Evolutionary conservation across 1,284 basidiomycete species (phyloP).

Genomic region (Ceratobasidium sp.): DNA sequence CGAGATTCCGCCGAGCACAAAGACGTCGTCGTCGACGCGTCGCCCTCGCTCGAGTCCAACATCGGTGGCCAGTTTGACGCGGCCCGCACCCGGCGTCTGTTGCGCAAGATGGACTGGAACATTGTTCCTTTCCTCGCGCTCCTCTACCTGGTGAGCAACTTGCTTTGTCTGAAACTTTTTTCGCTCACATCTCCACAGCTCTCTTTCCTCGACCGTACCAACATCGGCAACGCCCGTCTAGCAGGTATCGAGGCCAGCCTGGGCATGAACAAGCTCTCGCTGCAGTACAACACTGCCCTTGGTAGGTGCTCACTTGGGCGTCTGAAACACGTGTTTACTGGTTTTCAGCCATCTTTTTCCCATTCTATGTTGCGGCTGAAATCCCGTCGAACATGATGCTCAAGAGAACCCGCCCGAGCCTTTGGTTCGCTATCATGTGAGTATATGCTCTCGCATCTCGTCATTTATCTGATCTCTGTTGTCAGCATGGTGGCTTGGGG

Average conservation of each 20-base stretch:
- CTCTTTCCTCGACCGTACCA: conserved; percentile 72
- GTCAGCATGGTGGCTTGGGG: conserved; percentile 72
- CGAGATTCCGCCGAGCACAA: conserved; percentile 11
- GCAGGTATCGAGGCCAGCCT: conserved; percentile 50
- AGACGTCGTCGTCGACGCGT: neutral
- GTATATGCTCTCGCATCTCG: neutral
- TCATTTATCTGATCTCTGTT: neutral
- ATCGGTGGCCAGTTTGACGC: conserved; percentile 43
- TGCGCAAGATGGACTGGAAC: conserved; percentile 48
- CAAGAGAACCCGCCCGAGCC: conserved; percentile 67
- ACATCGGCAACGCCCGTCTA: conserved; percentile 77
- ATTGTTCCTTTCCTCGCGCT: conserved; percentile 62
- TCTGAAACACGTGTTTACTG: conserved; percentile 71
- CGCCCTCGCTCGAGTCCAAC: conserved; percentile 40
- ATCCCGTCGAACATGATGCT: conserved; percentile 69
- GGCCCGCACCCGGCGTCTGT: conserved; percentile 21
- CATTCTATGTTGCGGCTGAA: conserved; percentile 65
- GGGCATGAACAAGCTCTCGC: conserved; percentile 37
- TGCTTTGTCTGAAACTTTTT: conserved; percentile 53
- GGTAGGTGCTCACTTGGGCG: conserved; percentile 64
- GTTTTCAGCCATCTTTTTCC: conserved; percentile 73
- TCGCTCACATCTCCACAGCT: conserved; percentile 7
- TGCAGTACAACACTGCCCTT: conserved; percentile 47
- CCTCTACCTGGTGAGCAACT: conserved; percentile 79
- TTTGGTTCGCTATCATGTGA: conserved; percentile 61